Percentiles rank a stretch among this genome's conserved stretches.
phyloP scores from a whole-genome alignment of 2,329 filamentous ascomycete genomes.

The Fusarium nelsonii region DNA sequence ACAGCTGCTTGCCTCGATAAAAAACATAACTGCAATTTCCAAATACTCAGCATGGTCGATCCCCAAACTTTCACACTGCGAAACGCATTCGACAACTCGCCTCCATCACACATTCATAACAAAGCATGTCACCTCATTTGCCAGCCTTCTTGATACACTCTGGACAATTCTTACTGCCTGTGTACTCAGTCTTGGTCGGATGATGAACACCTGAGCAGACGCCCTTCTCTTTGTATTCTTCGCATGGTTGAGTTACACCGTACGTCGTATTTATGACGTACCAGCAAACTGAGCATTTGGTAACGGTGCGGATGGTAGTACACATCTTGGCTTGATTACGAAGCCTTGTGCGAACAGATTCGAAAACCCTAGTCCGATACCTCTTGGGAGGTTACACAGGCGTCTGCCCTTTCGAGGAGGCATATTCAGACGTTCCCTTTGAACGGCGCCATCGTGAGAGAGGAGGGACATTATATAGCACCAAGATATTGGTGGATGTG shows the following conservation, averaged over 20 bases:
- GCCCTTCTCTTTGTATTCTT: neutral
- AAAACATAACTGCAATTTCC: neutral
- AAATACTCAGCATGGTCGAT: too few species aligned
- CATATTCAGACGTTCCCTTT: too few species aligned
- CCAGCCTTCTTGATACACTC: neutral
- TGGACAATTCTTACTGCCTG: neutral
- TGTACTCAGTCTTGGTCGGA: neutral
- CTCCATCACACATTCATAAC: neutral
- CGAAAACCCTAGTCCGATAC: too few species aligned
- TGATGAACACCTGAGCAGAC: neutral
- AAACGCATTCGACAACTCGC: neutral
- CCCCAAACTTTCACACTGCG: too few species aligned
- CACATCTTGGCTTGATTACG: neutral
- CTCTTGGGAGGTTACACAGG: neutral
- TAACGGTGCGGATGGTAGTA: neutral
- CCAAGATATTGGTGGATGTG: neutral
- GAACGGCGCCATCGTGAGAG: neutral
- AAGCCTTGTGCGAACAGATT: neutral
- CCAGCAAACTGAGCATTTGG: constrained; percentile 1
- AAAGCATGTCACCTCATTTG: neutral
- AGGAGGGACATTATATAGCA: neutral
- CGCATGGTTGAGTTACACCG: neutral
- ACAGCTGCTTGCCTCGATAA: too few species aligned
- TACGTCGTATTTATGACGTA: constrained; percentile 4
- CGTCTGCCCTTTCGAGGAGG: too few species aligned